These are phyloP conservation scores for Phaeotremella fagi DNA, from an alignment of 768 basidiomycete genomes.

Conservation along the genomic window DNA sequence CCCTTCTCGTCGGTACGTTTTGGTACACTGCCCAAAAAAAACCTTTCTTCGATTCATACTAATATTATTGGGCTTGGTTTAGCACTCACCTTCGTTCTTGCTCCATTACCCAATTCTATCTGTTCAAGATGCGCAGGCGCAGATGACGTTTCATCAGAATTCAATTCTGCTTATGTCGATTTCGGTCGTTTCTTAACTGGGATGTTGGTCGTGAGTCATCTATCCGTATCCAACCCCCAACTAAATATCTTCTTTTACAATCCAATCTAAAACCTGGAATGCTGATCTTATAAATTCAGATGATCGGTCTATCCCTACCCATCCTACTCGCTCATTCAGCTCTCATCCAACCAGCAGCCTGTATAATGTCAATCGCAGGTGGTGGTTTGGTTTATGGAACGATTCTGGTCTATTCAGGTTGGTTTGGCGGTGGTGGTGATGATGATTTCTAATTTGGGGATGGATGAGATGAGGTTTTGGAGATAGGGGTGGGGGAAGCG, in stretches of 20 bases:
- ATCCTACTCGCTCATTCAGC: slow-evolving; percentile 86
- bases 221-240: background rate
- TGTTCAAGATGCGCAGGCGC: slow-evolving; percentile 81
- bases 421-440: slow-evolving; percentile 41
- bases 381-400: slow-evolving; percentile 91
- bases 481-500: too few species aligned
- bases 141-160: slow-evolving; percentile 79
- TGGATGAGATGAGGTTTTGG: too few species aligned
- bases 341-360: slow-evolving; percentile 76
- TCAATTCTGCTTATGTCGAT: slow-evolving; percentile 61
- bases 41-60: slow-evolving; percentile 4
- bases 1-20: slow-evolving; percentile 78
- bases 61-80: background rate
- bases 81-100: slow-evolving; percentile 93
- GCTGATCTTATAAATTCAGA: slow-evolving; percentile 13
- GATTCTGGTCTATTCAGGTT: slow-evolving; percentile 65
- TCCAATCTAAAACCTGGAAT: too few species aligned
- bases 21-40: slow-evolving; percentile 42
- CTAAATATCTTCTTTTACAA: too few species aligned
- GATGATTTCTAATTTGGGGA: slow-evolving; percentile 30
- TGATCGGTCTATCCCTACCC: slow-evolving; percentile 84
- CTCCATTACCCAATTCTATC: slow-evolving; percentile 89
- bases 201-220: slow-evolving; percentile 63
- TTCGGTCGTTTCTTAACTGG: slow-evolving; percentile 92
- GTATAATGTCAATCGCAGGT: slow-evolving; percentile 89